Evolutionary conservation across 2,329 filamentous ascomycete genomes (phyloP).

Genomic region (Paraconiothyrium brasiliense): DNA sequence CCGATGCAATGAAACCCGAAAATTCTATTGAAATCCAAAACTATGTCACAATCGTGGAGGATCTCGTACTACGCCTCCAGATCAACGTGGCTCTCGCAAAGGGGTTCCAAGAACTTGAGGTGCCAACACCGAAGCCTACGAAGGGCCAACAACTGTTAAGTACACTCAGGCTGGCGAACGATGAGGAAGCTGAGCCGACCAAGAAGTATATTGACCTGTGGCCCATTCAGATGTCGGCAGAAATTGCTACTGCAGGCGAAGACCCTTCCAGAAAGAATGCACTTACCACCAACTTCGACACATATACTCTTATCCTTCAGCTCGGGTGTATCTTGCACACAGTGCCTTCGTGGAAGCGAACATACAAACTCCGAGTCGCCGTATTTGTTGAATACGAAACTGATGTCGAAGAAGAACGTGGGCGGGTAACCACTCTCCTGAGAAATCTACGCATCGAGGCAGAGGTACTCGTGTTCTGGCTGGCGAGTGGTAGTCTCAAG

Average conservation of each 20-base stretch:
- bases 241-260: constrained; percentile 68
- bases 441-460: constrained; percentile 85
- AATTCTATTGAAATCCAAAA: constrained; percentile 73
- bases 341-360: constrained; percentile 80
- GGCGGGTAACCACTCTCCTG: constrained; percentile 75
- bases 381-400: constrained; percentile 91
- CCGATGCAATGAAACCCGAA: constrained; percentile 74
- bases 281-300: constrained; percentile 89
- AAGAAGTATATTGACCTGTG: constrained; percentile 89
- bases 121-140: constrained; percentile 61
- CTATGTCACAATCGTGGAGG: constrained; percentile 85
- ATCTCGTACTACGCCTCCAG: constrained; percentile 78
- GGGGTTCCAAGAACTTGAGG: constrained; percentile 79
- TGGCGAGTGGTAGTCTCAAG: constrained; percentile 75
- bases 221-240: constrained; percentile 94
- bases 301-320: constrained; percentile 86
- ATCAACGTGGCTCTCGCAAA: constrained; percentile 87
- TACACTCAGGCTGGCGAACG: constrained; percentile 33
- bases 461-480: constrained; percentile 80
- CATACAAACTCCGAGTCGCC: constrained; percentile 76
- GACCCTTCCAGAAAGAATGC: constrained; percentile 64
- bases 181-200: constrained; percentile 63
- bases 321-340: constrained; percentile 85
- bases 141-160: constrained; percentile 36
- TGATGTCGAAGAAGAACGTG: constrained; percentile 81